phyloP scores from a whole-genome alignment of 1,284 basidiomycete genomes.

The Boletus sp. region DNA sequence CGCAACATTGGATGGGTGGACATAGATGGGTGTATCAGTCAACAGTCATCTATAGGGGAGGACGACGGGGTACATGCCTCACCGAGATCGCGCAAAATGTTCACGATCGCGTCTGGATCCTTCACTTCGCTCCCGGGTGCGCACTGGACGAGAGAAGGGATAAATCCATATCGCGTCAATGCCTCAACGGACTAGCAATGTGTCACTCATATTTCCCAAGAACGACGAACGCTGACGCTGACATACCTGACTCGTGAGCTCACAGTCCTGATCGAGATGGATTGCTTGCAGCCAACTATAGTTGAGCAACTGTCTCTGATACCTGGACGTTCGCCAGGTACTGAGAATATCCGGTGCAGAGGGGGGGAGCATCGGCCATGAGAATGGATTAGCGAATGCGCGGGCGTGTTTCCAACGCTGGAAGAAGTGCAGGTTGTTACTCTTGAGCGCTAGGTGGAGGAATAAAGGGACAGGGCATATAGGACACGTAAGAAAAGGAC shows the following conservation, averaged over 20 bases:
- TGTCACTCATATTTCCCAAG: background rate
- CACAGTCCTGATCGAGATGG: conserved; percentile 27
- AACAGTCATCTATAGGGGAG: background rate
- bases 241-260: conserved; percentile 21
- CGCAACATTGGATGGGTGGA: background rate
- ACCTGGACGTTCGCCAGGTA: conserved; percentile 21
- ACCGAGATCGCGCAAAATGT: conserved; percentile 26
- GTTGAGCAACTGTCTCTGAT: conserved; percentile 32
- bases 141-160: conserved; percentile 25
- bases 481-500: background rate
- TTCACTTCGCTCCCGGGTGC: conserved; percentile 20
- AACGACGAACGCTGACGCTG: background rate
- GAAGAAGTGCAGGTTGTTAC: conserved; percentile 28
- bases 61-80: conserved; percentile 17
- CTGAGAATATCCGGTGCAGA: conserved; percentile 30
- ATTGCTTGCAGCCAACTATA: conserved; percentile 33
- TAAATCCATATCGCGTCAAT: conserved; percentile 30
- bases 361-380: conserved; percentile 31
- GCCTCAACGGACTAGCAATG: conserved; percentile 26
- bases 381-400: conserved; percentile 34
- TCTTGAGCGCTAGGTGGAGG: conserved; percentile 16
- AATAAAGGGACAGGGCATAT: background rate
- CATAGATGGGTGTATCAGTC: background rate
- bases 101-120: conserved; percentile 22
- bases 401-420: conserved; percentile 33